Conservation (phyloP, 169 alveolate genomes). For the Besnoitia besnoiti region DNA sequence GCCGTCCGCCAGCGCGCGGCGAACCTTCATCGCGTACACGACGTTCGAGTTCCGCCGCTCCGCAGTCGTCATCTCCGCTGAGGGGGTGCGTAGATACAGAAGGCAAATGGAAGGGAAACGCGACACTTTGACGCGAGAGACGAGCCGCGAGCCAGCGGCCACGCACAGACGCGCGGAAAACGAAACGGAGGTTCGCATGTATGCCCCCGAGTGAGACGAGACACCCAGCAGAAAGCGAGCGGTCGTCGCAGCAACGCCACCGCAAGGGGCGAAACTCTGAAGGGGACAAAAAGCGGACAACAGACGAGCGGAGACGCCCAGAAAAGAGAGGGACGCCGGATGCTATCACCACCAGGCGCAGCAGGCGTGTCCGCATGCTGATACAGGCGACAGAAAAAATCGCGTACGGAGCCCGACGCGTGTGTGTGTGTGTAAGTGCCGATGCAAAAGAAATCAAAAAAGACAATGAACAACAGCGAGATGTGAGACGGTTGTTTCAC, state of each 20-base stretch:
- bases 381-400: too few species aligned
- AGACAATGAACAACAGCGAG: background rate
- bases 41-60: constrained; percentile 9
- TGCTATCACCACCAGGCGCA: too few species aligned
- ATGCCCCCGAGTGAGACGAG: background rate
- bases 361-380: too few species aligned
- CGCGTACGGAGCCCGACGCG: too few species aligned
- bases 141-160: background rate
- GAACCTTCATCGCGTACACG: background rate
- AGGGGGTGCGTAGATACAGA: background rate
- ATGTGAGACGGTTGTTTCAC: too few species aligned
- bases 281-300: too few species aligned
- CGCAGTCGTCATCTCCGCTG: constrained; percentile 44
- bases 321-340: too few species aligned
- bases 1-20: constrained; percentile 30
- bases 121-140: background rate
- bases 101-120: background rate
- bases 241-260: too few species aligned
- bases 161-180: constrained; percentile 12
- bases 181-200: background rate
- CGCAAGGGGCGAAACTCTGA: too few species aligned
- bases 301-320: too few species aligned
- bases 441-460: background rate
- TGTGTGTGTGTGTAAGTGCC: too few species aligned
- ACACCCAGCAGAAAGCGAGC: too few species aligned